A percentile compares a stretch with the other conserved stretches of the same genome.
These are phyloP conservation scores for Graphilbum sp. DNA, from an alignment of 2,329 filamentous ascomycete genomes.

Conservation along the genomic window DNA sequence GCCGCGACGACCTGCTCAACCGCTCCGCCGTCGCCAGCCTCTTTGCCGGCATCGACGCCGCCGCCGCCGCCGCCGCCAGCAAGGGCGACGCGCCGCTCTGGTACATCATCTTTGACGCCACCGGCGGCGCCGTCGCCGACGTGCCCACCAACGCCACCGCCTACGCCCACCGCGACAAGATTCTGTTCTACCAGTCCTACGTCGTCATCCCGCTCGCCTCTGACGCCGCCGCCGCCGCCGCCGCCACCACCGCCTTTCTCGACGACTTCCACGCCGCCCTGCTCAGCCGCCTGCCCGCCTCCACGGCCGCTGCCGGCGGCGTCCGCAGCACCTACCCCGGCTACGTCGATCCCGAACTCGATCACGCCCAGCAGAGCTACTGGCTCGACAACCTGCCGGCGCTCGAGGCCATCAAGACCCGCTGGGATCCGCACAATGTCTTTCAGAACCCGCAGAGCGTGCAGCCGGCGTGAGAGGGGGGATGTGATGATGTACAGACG, in stretches of 20 bases:
- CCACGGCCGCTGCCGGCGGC: conserved; percentile 1
- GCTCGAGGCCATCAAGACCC: conserved; percentile 32
- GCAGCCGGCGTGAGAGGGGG: too few species aligned
- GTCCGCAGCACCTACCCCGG: conserved; percentile 41
- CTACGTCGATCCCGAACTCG: conserved; percentile 39
- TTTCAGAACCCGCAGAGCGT: conserved; percentile 45
- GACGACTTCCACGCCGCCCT: conserved; percentile 29
- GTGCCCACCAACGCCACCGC: conserved; percentile 37
- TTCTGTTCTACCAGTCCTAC: conserved; percentile 49
- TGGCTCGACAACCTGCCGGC: conserved; percentile 34
- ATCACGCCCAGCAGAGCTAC: conserved; percentile 29
- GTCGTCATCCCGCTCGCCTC: conserved; percentile 32
- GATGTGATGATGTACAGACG: too few species aligned
- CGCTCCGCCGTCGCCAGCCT: conserved; percentile 27
- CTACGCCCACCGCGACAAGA: conserved; percentile 46
- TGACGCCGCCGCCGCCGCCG: conserved; percentile 26
- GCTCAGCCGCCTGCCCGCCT: conserved; percentile 17
- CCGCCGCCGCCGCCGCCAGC: conserved; percentile 23
- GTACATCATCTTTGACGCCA: conserved; percentile 46
- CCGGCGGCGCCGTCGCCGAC: conserved; percentile 43
- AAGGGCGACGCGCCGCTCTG: conserved; percentile 38
- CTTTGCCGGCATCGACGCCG: conserved; percentile 34
- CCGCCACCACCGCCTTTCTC: conserved; percentile 33
- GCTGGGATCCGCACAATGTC: conserved; percentile 33
- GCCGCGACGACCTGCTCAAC: conserved; percentile 28